Conservation (phyloP, 768 basidiomycete genomes). For the Collybia mongolica region DNA sequence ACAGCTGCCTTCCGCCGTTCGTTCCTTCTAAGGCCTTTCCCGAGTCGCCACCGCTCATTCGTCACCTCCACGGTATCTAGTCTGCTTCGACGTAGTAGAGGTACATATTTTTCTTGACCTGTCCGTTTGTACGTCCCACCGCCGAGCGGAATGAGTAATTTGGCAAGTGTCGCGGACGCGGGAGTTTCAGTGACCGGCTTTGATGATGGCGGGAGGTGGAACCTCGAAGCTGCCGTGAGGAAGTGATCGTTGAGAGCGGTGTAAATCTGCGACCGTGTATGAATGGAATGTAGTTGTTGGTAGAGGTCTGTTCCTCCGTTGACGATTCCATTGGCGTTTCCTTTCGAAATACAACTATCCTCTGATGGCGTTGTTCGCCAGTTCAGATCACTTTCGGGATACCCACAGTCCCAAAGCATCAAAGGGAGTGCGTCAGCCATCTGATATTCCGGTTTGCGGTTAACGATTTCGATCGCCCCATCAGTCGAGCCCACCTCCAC, state of each 20-base stretch:
- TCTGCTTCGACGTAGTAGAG: conserved; percentile 64
- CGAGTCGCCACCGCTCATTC: conserved; percentile 78
- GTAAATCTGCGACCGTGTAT: conserved; percentile 62
- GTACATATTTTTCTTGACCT: conserved; percentile 53
- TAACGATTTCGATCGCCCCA: conserved; percentile 45
- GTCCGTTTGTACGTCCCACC: conserved; percentile 65
- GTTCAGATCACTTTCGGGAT: conserved; percentile 57
- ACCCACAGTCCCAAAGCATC: conserved; percentile 88
- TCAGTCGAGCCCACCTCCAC: conserved; percentile 29
- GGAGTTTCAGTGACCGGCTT: conserved; percentile 24
- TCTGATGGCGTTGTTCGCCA: conserved; percentile 55
- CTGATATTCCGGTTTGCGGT: conserved; percentile 83
- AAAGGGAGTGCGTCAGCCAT: conserved; percentile 94
- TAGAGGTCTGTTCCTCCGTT: conserved; percentile 37
- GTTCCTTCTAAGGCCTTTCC: conserved; percentile 53
- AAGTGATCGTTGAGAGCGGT: conserved; percentile 67
- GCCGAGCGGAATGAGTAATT: conserved; percentile 61
- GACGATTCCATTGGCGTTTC: conserved; percentile 19
- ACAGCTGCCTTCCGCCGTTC: conserved; percentile 28
- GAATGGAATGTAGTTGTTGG: conserved; percentile 50
- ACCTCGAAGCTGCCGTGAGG: conserved; percentile 48
- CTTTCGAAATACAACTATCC: conserved; percentile 14
- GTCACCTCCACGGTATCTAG: conserved; percentile 68
- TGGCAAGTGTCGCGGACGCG: not conserved
- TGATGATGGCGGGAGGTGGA: conserved; percentile 45